phyloP scores from a whole-genome alignment of 163 green algal genomes.

The Trebouxiophyceae sp. region DNA sequence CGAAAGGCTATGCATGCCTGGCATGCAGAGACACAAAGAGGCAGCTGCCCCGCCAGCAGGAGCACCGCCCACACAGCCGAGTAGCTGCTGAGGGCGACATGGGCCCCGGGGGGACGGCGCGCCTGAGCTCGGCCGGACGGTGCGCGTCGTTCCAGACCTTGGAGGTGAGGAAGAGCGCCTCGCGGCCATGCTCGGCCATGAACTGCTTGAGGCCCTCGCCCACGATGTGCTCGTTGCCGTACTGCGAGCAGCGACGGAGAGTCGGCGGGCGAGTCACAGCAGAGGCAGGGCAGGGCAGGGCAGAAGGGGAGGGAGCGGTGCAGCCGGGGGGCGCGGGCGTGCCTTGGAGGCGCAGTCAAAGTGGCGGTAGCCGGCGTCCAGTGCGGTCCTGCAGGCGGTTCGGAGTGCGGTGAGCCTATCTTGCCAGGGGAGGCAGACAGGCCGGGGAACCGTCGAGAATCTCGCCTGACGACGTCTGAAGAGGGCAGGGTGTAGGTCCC shows the following conservation, averaged over 20 bases:
- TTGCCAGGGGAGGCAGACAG: neutral
- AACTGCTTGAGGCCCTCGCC: conserved; percentile 60
- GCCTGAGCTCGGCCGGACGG: conserved; percentile 46
- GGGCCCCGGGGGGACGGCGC: neutral
- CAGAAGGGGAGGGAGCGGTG: no score
- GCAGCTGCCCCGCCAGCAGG: no score
- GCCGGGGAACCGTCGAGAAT: no score
- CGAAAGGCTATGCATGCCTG: no score
- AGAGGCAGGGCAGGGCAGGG: no score
- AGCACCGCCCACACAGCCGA: no score
- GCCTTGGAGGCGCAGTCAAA: conserved; percentile 36
- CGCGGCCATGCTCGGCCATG: conserved; percentile 30
- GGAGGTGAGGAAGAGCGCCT: conserved; percentile 72
- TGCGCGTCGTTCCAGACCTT: conserved; percentile 89
- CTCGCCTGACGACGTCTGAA: conserved; percentile 30
- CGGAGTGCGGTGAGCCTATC: no score
- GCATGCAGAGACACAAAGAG: no score
- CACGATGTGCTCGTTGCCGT: conserved; percentile 67
- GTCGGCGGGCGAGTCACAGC: no score
- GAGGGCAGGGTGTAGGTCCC: conserved; percentile 55
- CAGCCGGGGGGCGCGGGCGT: neutral
- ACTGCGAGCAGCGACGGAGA: no score
- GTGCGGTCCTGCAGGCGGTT: conserved; percentile 23
- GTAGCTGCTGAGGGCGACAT: no score
- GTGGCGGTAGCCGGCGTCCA: conserved; percentile 43